Evolutionary conservation across 129 eudicot species (phyloP).

Genomic region (Silybum marianum): DNA sequence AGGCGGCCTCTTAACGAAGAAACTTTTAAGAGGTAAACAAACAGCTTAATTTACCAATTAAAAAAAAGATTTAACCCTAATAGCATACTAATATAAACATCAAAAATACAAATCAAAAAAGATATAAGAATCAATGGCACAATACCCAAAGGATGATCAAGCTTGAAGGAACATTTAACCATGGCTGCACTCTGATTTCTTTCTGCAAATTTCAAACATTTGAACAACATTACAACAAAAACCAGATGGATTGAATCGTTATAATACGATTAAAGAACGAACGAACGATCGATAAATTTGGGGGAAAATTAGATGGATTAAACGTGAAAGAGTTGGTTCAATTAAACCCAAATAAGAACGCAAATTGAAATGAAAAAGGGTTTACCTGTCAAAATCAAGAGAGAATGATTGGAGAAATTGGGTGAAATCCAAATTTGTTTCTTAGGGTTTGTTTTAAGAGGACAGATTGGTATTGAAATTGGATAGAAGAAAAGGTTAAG

Average conservation of each 20-base stretch:
- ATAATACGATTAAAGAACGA: background rate
- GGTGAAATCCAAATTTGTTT: background rate
- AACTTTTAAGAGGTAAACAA: too few species aligned
- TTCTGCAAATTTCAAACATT: constrained; percentile 39
- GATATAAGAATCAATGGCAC: background rate
- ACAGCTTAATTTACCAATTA: background rate
- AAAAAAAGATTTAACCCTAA: background rate
- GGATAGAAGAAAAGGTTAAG: background rate
- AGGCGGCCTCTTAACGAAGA: too few species aligned
- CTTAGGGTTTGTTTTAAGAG: background rate
- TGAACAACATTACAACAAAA: constrained; percentile 27
- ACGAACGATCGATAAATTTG: background rate
- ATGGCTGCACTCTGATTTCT: constrained; percentile 25
- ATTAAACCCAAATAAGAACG: constrained; percentile 9
- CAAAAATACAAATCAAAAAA: background rate
- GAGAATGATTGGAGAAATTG: constrained; percentile 12
- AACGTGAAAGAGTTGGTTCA: constrained; percentile 6
- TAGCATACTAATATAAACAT: background rate
- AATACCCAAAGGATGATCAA: constrained; percentile 43
- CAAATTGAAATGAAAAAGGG: background rate
- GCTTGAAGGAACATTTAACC: constrained; percentile 43
- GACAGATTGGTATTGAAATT: background rate
- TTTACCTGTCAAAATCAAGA: constrained; percentile 29
- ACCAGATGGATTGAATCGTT: constrained; percentile 1
- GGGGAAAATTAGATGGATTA: background rate